phyloP scores from a whole-genome alignment of 208 protist genomes.

The Crithidia brevicula region DNA sequence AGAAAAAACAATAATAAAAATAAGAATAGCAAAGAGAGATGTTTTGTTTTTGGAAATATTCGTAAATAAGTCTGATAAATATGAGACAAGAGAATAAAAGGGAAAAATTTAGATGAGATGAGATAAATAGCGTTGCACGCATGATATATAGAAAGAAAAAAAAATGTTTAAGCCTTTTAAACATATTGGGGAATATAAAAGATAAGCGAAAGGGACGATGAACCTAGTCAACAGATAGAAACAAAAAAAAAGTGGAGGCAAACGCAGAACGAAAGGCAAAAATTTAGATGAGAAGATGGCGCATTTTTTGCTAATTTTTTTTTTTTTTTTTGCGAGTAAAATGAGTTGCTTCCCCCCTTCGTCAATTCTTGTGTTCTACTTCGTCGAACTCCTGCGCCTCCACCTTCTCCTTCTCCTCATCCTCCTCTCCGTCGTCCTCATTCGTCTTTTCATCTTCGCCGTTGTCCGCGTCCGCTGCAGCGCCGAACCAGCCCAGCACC shows the following conservation, averaged over 20 bases:
- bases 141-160: too few species aligned
- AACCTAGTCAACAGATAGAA: too few species aligned
- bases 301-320: not conserved
- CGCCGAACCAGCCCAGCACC: slow-evolving; percentile 13
- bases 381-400: not conserved
- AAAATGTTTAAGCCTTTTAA: too few species aligned
- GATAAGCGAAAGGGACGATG: too few species aligned
- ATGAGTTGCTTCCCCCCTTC: too few species aligned
- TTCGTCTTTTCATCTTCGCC: too few species aligned
- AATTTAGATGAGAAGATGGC: too few species aligned
- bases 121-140: too few species aligned
- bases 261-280: not conserved
- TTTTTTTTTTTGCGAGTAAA: not conserved
- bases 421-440: slow-evolving; percentile 3
- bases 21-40: not conserved
- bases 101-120: too few species aligned
- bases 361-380: too few species aligned
- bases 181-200: too few species aligned
- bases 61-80: not conserved
- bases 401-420: not conserved
- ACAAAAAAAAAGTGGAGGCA: not conserved
- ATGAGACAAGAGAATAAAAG: too few species aligned
- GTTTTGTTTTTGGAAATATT: not conserved
- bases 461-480: not conserved
- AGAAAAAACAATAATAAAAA: not conserved